Evolutionary conservation across 2,329 filamentous ascomycete genomes (phyloP).

Genomic region (Fusarium haematococcum): DNA sequence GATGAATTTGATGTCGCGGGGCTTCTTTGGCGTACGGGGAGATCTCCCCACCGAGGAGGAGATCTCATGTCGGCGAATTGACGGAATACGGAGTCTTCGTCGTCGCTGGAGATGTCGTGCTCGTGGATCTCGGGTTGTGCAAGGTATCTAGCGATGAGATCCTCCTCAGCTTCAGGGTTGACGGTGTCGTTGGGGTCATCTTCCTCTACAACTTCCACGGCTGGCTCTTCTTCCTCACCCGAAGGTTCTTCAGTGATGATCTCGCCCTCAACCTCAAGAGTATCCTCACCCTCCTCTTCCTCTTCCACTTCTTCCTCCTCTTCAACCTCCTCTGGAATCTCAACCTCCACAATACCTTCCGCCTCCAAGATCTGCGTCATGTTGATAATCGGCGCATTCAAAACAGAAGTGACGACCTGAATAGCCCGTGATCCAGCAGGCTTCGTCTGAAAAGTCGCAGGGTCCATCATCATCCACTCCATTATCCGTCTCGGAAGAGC

Average conservation of each 20-base stretch:
- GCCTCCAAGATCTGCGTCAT: conserved; percentile 32
- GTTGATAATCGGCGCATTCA: conserved; percentile 33
- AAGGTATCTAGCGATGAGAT: not conserved
- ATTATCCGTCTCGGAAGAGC: conserved; percentile 45
- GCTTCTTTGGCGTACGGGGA: conserved; percentile 24
- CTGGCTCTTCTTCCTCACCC: not conserved
- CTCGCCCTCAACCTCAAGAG: not conserved
- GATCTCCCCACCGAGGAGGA: not conserved
- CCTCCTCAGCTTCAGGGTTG: not conserved
- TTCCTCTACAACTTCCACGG: not conserved
- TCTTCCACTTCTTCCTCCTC: not conserved
- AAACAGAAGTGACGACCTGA: conserved; percentile 20
- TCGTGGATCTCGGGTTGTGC: conserved; percentile 9
- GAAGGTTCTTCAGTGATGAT: not conserved
- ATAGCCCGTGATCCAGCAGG: conserved; percentile 3
- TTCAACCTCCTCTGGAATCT: not conserved
- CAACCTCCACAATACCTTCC: conserved; percentile 34
- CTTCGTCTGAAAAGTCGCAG: conserved; percentile 12
- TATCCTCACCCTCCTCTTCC: not conserved
- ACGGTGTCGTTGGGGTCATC: not conserved
- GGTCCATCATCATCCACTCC: conserved; percentile 51
- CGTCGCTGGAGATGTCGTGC: conserved; percentile 3
- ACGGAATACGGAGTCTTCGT: not conserved
- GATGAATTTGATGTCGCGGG: conserved; percentile 27
- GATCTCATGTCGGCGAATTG: conserved; percentile 7